A percentile compares a stretch with the other conserved stretches of the same genome.
Evolutionary conservation across 176 grass and related monocot species (phyloP).

Genomic region (Raddia distichophylla): DNA sequence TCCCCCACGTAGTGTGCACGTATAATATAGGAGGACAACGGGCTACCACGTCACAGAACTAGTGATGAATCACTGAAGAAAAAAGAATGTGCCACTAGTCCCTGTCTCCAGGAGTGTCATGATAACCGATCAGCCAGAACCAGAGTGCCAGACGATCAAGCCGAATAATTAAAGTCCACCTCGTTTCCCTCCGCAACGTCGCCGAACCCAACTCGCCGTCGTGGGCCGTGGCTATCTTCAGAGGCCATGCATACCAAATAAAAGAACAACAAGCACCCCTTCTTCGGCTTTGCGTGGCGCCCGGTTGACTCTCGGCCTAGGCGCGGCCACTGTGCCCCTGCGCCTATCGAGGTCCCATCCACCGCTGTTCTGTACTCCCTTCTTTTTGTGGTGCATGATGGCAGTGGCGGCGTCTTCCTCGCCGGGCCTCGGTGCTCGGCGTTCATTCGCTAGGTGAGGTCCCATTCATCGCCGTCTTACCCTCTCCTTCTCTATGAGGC

Average conservation of each 20-base stretch:
- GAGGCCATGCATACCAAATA: background rate
- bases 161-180: background rate
- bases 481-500: too few relatives aligned
- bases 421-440: too few relatives aligned
- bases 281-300: too few relatives aligned
- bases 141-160: background rate
- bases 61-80: background rate
- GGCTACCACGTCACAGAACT: background rate
- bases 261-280: background rate
- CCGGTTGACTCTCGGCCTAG: too few relatives aligned
- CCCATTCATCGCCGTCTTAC: too few relatives aligned
- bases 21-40: background rate
- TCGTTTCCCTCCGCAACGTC: background rate
- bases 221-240: background rate
- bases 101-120: background rate
- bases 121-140: too few relatives aligned
- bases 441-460: too few relatives aligned
- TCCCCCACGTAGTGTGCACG: conserved; percentile 29
- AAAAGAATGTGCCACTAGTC: background rate
- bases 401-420: too few relatives aligned
- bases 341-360: too few relatives aligned
- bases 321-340: too few relatives aligned
- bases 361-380: too few relatives aligned
- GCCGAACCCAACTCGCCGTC: background rate
- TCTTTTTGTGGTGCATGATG: too few relatives aligned